Evolutionary conservation across 148 eudicot species (phyloP), one percentile per base, ranked within the genome.

Genomic region (Chenopodium quinoa): DNA sequence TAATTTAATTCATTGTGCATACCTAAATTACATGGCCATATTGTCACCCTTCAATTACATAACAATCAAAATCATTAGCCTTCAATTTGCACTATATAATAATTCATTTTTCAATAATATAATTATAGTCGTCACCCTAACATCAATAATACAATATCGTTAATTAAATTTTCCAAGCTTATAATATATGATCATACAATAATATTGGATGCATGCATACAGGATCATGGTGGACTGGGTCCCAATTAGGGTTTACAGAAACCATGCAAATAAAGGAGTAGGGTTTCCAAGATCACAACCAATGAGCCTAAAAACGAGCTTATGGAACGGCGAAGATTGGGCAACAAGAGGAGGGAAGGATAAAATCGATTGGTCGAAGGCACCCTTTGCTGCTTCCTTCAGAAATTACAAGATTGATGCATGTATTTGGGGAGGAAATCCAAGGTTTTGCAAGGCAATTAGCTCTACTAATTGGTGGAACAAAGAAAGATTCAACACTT

Each of bases 161-260:
- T 34, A 0, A 34, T 34, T 34, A 0, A 34, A 34, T 34, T 34
- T 34, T 34, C 40, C 40, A 34, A 34, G 40, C 40, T 34, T 34
- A 4, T 34, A 34, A 4, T 34, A 0, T 34, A 34, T 34, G 40
- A 34, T 34, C 27, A 34, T 34, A 34, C 40, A 34, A 34, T 34
- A 34, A 34, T 34, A 34, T n/a, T 7, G 14, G 22, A 17, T 69
- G 1, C 2, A 34, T 72, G 68, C 37, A 14, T 71, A 77, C 80
- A 94, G 98, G 81, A 90, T 94, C 77, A 91, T 93, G 97, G 98
- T 93, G 75, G 97, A 94, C 78, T 89, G 91, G 92, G 90, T 94
- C 29, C 98, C 98, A 17, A 89, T 94, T 37, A 87, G 98, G 69
- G 88, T 91, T 74, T 93, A 89, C 78, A 89, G 92, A 78, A 94